Base-by-base conservation (phyloP, 1,284 basidiomycete genomes). In the Pterulicium gracile region DNA sequence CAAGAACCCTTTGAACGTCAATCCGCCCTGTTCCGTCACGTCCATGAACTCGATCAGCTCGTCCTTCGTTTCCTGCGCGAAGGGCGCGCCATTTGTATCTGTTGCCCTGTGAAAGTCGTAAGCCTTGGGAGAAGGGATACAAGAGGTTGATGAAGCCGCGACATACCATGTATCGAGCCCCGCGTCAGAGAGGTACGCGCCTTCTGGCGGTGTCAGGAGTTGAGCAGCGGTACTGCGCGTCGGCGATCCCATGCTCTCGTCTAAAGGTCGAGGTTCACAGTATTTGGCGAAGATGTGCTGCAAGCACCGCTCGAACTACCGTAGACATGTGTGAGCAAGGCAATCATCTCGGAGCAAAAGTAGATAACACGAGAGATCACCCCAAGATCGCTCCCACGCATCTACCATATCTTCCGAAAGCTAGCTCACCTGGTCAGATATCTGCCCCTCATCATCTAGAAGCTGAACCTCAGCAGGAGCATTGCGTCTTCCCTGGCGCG, bases 1-100 rank as follows among this genome's bases (percentile, higher is more conserved):
- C 56, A 87, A 56, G 57, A 88, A 88, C 2, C 85, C 85, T 57
- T 81, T 78, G 57, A 85, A 78, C 84, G 84, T 88, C 49, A 88
- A 65, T 50, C 72, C 65, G n/a, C 83, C 81, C 42, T 79, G 72
- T 34, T 78, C 79, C 15, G 74, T 83, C 4, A 81, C 75, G 63
- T 88, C 83, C 55, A 88, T 68, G 55, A 80, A 83, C 54, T 84
- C 81, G 46, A 75, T 61, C 24, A 88, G 68, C 57, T 88, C 86
- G 46, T 85, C 77, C 59, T 85, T 87, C 20, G 81, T 80, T 53
- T 82, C 85, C 44, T 78, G 68, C 17, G 79, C 72, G 53, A 88
- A 81, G 14, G 81, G 77, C 22, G 72, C 69, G 21, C 85, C 85
- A 51, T 88, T 88, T 12, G 85, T 88, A 52, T 86, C 85, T 24